Evolutionary conservation across 345 rosid species (phyloP).

Genomic region (Zanthoxylum bungeanum): DNA sequence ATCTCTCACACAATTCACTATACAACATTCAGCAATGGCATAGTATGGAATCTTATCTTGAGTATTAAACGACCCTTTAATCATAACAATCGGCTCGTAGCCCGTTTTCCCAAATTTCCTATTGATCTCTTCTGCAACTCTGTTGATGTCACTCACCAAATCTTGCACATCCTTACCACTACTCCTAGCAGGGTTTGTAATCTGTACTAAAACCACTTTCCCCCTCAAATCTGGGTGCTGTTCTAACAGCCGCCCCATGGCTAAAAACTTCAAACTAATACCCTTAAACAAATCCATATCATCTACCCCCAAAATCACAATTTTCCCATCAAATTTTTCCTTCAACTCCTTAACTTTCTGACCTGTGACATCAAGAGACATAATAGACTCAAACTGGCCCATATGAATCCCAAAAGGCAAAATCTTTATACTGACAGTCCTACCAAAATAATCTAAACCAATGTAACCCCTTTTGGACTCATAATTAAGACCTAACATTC

Average conservation of each 20-base stretch:
- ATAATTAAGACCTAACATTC: conserved; percentile 76
- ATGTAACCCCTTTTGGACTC: conserved; percentile 81
- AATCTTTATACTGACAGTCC: conserved; percentile 77
- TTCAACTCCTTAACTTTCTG: conserved; percentile 52
- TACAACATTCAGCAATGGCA: conserved; percentile 67
- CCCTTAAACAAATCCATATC: conserved; percentile 86
- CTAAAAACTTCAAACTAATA: conserved; percentile 63
- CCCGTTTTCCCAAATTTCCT: conserved; percentile 45
- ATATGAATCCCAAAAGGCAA: conserved; percentile 72
- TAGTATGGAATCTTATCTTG: conserved; percentile 66
- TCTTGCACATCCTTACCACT: conserved; percentile 71
- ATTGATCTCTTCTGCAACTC: conserved; percentile 47
- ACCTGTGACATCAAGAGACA: conserved; percentile 38
- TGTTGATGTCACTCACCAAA: conserved; percentile 41
- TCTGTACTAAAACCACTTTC: conserved; percentile 67
- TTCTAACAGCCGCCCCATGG: conserved; percentile 63
- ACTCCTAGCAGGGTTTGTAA: conserved; percentile 79
- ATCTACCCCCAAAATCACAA: conserved; percentile 69
- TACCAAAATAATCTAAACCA: conserved; percentile 75
- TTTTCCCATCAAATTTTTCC: conserved; percentile 46
- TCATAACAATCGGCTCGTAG: conserved; percentile 59
- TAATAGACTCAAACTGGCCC: conserved; percentile 55
- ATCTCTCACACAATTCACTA: conserved; percentile 79
- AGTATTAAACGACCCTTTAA: conserved; percentile 50
- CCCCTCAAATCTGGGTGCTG: conserved; percentile 38